A percentile compares a stretch with the other conserved stretches of the same genome.
Evolutionary conservation across 768 basidiomycete species (phyloP).

Genomic region (Auriscalpium microsporum): DNA sequence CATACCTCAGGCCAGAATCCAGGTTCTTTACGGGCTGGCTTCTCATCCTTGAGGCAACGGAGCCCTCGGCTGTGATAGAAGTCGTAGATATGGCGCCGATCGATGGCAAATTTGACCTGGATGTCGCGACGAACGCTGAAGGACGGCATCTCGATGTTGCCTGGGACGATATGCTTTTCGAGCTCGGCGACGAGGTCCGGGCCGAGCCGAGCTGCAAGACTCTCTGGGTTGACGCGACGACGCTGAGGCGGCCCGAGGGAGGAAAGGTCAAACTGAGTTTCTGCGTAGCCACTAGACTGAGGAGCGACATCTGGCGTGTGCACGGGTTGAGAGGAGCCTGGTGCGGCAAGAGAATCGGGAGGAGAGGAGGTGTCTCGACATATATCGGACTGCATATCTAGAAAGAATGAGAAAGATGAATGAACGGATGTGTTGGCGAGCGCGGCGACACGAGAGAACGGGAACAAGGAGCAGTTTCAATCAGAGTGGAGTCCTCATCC

Average conservation of each 20-base stretch:
- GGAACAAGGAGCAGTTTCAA: too few species aligned
- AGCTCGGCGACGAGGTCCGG: conserved; percentile 63
- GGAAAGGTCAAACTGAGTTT: too few species aligned
- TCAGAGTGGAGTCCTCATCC: too few species aligned
- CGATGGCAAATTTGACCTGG: conserved; percentile 61
- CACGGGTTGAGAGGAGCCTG: too few species aligned
- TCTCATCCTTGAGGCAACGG: conserved; percentile 18
- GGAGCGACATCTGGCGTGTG: too few species aligned
- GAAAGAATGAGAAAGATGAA: too few species aligned
- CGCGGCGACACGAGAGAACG: too few species aligned
- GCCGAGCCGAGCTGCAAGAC: conserved; percentile 56
- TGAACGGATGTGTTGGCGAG: too few species aligned
- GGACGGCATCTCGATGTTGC: conserved; percentile 66
- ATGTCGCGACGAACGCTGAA: conserved; percentile 63
- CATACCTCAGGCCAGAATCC: conserved; percentile 9
- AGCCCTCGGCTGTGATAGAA: conserved; percentile 58
- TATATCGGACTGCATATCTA: too few species aligned
- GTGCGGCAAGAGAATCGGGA: too few species aligned
- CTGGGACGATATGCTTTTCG: conserved; percentile 61
- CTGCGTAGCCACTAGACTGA: too few species aligned
- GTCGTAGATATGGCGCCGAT: conserved; percentile 70
- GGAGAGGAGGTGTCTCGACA: too few species aligned
- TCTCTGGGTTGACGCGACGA: conserved; percentile 56
- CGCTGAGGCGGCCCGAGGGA: conserved; percentile 22
- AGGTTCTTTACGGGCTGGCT: conserved; percentile 10